Base-by-base conservation (phyloP, 2,329 filamentous ascomycete genomes). In the Berkeleyomyces rouxiae region DNA sequence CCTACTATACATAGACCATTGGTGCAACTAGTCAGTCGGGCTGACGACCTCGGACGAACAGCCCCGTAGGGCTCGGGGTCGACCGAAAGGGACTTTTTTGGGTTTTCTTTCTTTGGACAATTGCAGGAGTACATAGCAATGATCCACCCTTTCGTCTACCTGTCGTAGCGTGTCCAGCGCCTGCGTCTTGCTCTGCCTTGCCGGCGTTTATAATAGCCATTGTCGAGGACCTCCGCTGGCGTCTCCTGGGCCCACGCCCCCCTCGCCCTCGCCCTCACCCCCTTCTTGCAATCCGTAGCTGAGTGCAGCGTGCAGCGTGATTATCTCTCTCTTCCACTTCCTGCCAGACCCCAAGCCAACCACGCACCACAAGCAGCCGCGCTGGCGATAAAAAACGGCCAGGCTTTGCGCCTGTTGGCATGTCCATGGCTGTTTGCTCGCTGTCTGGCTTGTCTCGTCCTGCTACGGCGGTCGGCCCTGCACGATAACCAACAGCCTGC, bases 331-430 rank as follows among this genome's bases (percentile, higher is more conserved):
- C 43, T n/a, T 9, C 36, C 5, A 37, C 16, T 7, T 23, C 23
- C 23, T 23, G 23, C 23, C 23, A 23, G 23, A 23, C 23, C 4
- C 51, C 51, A 55, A 55, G 51, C 51, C 33, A 55, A 55, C 51
- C 51, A 55, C 51, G 36, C n/a, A 55, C 31, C 51, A 55, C 51
- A 55, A 55, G 39, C 51, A 55, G 51, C 51, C 51, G 51, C 51
- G 51, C 51, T 55, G 33, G 10, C 7, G 11, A 55, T 39, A 31
- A 16, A 31, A 39, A 55, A 36, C 4, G 33, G 36, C 13, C 36
- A 13, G 33, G 10, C n/a, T 7, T 13, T 55, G 46, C 46, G 46
- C 23, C 23, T 23, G 23, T 23, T 23, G 23, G 23, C 23, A n/a
- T 46, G 10, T n/a, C 16, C 11, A 4, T 46, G 3, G 13, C 11